phyloP scores from a whole-genome alignment of 2,329 filamentous ascomycete genomes.

The Ceratocystis papillata region DNA sequence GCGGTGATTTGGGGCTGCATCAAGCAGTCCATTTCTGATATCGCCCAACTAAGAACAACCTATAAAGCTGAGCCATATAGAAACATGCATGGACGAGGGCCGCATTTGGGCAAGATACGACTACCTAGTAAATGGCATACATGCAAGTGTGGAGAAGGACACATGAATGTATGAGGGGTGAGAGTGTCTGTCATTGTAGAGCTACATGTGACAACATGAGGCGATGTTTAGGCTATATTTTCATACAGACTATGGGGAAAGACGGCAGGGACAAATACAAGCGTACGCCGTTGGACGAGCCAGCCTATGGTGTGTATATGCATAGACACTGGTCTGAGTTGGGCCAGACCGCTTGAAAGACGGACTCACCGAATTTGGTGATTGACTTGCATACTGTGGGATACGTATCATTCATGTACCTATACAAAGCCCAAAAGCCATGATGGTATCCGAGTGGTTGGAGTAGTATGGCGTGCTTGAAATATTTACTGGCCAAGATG shows the following conservation, averaged over 20 bases:
- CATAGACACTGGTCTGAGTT: background rate
- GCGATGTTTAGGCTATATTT: background rate
- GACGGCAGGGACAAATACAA: background rate
- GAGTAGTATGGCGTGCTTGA: slow-evolving; percentile 5
- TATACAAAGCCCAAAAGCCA: too few relatives aligned
- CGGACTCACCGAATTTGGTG: background rate
- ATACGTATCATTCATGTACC: background rate
- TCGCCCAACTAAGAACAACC: too few relatives aligned
- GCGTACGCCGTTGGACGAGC: background rate
- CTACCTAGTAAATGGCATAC: background rate
- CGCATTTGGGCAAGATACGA: background rate
- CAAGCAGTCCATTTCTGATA: too few relatives aligned
- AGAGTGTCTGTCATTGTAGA: background rate
- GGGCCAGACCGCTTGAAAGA: background rate
- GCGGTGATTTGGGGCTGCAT: too few relatives aligned
- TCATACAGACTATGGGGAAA: background rate
- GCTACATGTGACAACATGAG: background rate
- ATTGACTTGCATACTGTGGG: slow-evolving; percentile 4
- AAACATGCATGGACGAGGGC: background rate
- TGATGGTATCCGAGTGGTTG: background rate
- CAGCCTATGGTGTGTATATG: background rate
- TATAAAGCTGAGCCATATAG: too few relatives aligned
- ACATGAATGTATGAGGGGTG: background rate
- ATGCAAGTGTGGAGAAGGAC: background rate
- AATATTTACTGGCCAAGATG: background rate